Evolutionary conservation across 768 basidiomycete genomes (phyloP).

Genomic region (Auricularia sp.): DNA sequence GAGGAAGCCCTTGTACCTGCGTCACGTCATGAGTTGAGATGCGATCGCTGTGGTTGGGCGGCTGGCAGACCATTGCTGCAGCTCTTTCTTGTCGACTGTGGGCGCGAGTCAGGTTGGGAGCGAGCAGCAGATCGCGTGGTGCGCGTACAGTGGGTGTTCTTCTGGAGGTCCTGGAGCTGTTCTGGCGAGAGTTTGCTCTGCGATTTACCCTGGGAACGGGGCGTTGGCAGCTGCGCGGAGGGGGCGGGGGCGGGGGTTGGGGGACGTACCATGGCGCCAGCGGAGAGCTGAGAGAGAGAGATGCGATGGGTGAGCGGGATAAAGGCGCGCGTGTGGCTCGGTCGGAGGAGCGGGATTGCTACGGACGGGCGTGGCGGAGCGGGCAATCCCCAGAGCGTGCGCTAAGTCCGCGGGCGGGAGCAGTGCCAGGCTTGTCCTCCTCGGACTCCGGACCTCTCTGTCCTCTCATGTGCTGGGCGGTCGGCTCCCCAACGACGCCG

Average conservation of each 20-base stretch:
- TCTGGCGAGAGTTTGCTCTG: constrained; percentile 92
- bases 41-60: not conserved
- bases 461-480: constrained; percentile 58
- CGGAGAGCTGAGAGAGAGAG: no score
- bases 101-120: not conserved
- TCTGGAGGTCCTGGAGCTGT: constrained; percentile 89
- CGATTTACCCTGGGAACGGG: constrained; percentile 69
- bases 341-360: not conserved
- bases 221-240: not conserved
- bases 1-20: constrained; percentile 97
- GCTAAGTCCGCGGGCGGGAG: not conserved
- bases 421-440: constrained; percentile 5
- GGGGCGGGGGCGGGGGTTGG: constrained; percentile 1
- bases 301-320: no score
- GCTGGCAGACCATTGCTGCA: constrained; percentile 41
- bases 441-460: not conserved
- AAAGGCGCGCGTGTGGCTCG: no score
- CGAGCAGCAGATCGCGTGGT: constrained; percentile 48
- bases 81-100: constrained; percentile 89
- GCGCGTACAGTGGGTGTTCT: constrained; percentile 89
- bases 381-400: not conserved
- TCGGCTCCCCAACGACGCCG: constrained; percentile 58
- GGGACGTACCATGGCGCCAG: not conserved
- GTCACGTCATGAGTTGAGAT: not conserved
- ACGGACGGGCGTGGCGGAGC: not conserved